These are phyloP conservation scores for Pseudofabraea citricarpa DNA, from an alignment of 2,329 filamentous ascomycete species.

Conservation along the genomic window DNA sequence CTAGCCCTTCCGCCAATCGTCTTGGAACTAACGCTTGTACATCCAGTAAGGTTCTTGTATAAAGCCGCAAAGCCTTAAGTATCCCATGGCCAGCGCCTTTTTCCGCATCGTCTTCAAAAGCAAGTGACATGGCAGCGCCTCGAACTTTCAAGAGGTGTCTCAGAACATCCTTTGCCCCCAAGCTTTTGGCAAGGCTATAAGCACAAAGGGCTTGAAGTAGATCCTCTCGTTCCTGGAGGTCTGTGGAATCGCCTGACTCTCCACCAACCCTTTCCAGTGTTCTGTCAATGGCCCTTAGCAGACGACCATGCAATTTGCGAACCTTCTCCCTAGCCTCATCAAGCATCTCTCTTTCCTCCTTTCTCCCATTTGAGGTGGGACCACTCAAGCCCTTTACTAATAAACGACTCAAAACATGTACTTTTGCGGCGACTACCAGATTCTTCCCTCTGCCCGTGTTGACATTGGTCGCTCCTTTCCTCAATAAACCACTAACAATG, in stretches of 20 bases:
- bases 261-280: slow-evolving; percentile 56
- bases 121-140: slow-evolving; percentile 59
- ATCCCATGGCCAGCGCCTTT: slow-evolving; percentile 41
- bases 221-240: slow-evolving; percentile 38
- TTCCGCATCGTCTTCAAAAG: slow-evolving; percentile 49
- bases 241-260: slow-evolving; percentile 35
- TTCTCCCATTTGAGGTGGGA: slow-evolving; percentile 32
- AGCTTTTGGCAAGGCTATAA: slow-evolving; percentile 76
- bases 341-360: slow-evolving; percentile 33
- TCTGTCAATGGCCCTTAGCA: slow-evolving; percentile 65
- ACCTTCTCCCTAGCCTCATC: slow-evolving; percentile 62
- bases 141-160: slow-evolving; percentile 73
- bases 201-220: slow-evolving; percentile 74
- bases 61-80: slow-evolving; percentile 63
- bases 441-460: slow-evolving; percentile 27
- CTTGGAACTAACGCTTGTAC: slow-evolving; percentile 72
- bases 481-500: slow-evolving; percentile 44
- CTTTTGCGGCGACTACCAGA: slow-evolving; percentile 59
- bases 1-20: slow-evolving; percentile 65
- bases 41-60: slow-evolving; percentile 71
- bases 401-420: slow-evolving; percentile 70
- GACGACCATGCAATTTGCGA: slow-evolving; percentile 53
- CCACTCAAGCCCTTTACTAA: slow-evolving; percentile 69
- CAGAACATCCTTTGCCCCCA: slow-evolving; percentile 73
- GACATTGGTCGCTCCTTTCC: slow-evolving; percentile 24